Base-by-base conservation (phyloP, 192 early-diverging fungal genomes). In the Entomortierella chlamydospora region DNA sequence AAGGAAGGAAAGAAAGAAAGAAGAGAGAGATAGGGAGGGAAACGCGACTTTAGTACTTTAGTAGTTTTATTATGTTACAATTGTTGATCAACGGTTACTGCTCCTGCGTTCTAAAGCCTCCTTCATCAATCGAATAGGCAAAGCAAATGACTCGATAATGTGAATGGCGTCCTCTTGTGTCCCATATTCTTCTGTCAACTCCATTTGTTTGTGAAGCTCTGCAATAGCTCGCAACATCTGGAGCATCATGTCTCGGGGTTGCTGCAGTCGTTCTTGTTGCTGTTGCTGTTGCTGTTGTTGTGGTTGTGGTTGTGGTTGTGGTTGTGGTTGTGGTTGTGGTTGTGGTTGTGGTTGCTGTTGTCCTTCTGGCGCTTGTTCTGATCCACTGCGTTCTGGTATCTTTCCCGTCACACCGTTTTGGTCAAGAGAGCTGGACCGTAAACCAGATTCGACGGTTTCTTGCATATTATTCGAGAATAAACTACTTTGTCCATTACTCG, bases 81-180 rank as follows among this genome's bases (percentile, higher is more conserved):
- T 43, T 6, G 6, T 45, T 47, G 34, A 39, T 25, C 33, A 55
- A 42, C 41, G 57, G 57, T 45, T 30, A 58, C 67, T 26, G 20
- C 57, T 65, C n/a, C 57, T 65, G 22, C 76, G 55, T 41, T 79
- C 76, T 26, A 79, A 41, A 2, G 76, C 76, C 41, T 79, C 76
- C 33, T 79, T 79, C 68, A 79, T 69, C 56, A 79, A 41, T 31
- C 76, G 68, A 17, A 70, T 66, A 11, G 76, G 67, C 4, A 65
- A 25, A 0, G 62, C 68, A 66, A 79, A 79, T 3, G 76, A 79
- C 29, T 79, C 76, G 2, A 70, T 70, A 51, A 79, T 79, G 23
- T 79, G 57, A 7, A 29, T 70, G 18, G 76, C 68, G 45, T 79
- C 76, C 52, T 79, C 76, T 34, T 79, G 76, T 6, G 76, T 65